Conservation (phyloP, 768 basidiomycete genomes). For the Xerocomus spinulosus region DNA sequence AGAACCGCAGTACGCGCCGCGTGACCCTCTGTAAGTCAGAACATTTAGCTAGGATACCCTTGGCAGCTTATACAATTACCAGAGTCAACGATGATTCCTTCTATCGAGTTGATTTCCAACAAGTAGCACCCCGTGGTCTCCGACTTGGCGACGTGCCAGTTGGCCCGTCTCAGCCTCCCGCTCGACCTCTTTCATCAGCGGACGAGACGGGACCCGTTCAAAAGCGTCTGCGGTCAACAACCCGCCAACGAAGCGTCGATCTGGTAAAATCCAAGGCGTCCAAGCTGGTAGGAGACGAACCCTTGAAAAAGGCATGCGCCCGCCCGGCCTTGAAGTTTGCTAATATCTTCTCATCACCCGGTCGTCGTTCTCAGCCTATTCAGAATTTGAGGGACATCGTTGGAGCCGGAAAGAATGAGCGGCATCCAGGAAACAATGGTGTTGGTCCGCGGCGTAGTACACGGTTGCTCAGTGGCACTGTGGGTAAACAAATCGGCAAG, state of each 20-base stretch:
- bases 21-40: conserved; percentile 58
- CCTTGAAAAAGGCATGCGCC: conserved; percentile 87
- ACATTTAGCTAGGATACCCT: neutral
- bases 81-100: conserved; percentile 58
- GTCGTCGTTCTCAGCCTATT: conserved; percentile 73
- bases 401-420: conserved; percentile 49
- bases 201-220: conserved; percentile 77
- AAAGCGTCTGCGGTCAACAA: conserved; percentile 68
- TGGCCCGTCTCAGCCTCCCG: conserved; percentile 44
- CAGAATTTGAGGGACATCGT: conserved; percentile 56
- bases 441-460: conserved; percentile 66
- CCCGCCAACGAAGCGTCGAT: conserved; percentile 48
- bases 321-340: conserved; percentile 83
- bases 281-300: conserved; percentile 63
- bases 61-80: conserved; percentile 6
- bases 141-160: conserved; percentile 39
- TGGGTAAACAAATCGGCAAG: conserved; percentile 53
- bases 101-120: conserved; percentile 50
- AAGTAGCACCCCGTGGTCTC: conserved; percentile 36
- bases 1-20: conserved; percentile 44
- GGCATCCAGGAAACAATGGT: conserved; percentile 39
- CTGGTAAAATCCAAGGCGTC: conserved; percentile 50
- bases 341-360: conserved; percentile 84
- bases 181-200: conserved; percentile 73
- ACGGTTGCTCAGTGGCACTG: conserved; percentile 58